Evolutionary conservation across 2,329 filamentous ascomycete genomes (phyloP), one percentile per base, ranked within the genome.

Genomic region (Arthrobotrys megalospora): DNA sequence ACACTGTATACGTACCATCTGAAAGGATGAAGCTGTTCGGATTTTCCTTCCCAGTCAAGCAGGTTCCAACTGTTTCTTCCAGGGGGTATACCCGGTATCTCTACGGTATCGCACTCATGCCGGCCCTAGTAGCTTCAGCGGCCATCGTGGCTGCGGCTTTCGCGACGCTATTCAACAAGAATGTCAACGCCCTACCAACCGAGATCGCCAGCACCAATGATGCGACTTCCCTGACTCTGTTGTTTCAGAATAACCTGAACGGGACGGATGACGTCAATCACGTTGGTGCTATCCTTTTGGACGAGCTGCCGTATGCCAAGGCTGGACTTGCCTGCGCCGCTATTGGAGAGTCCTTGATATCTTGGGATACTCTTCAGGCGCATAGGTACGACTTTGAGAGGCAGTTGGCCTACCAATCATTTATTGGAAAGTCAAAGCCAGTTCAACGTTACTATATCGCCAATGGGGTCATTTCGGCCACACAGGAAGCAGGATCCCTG

Each of bases 241-340:
- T 88, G 7, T 88, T 87, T 76, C 87, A 88, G 80, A 89, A 88
- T 82, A 88, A 88, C 47, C 83, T 88, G 24, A 89, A 89, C 80
- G 84, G 83, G 6, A 86, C 86, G 0, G 87, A 89, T 77, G 86
- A 88, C 82, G 83, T 81, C 28, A 88, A 88, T 78, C 87, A 88
- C 80, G 83, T 87, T 16, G 85, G 87, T 10, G 87, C 87, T 2
- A 85, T 88, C 50, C 82, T 88, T 6, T 82, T 88, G 48, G 87
- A 87, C 68, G 82, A 85, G 2, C 82, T 85, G 60, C 80, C 82
- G 6, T 83, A 83, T 45, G 80, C 82, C 16, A 82, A 84, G 58
- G 87, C 85, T 28, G 82, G 82, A 0, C 81, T 84, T 38, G 86
- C 86, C n/a, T 89, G 87, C 80, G 82, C 83, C 10, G 82, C 84